Evolutionary conservation across 31 red algal genomes (phyloP), one percentile per base, ranked within the genome.

Genomic region (Bonnemaisonia californica): DNA sequence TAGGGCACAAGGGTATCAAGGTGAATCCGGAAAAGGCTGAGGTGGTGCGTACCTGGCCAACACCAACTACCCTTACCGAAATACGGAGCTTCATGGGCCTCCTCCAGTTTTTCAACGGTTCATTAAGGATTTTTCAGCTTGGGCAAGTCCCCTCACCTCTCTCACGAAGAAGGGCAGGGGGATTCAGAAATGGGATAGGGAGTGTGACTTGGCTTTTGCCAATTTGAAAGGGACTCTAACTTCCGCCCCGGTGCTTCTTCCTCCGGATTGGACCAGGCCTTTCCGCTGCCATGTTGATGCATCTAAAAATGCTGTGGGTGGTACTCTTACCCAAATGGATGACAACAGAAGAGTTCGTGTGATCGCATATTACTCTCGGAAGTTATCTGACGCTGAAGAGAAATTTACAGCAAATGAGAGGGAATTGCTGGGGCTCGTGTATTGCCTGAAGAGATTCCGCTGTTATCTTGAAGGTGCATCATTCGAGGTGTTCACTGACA

Each of bases 151-250:
- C 26, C 29, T 23, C 21, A 67, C 62, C 21, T n/a, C 26, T 28
- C 62, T 67, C 26, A 67, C 60, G 21, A 23, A 32, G 22, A 67
- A 67, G 62, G 62, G 45, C 9, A 51, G 45, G 9, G 45, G 45
- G 7, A 51, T 51, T 51, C 45, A 51, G 9, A 51, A 51, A 51
- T 51, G 45, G 45, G 45, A 51, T 51, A 51, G 16, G 7, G 9
- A 16, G 16, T 51, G 45, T 16, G 7, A 7, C 7, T 11, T 7
- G 45, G 45, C 45, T 16, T 51, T 51, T 51, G 45, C 7, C 9
- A 16, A 51, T 11, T 16, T 51, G 45, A 51, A 51, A 16, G 16
- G 7, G 45, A 51, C 7, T 16, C 45, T 51, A 16, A 7, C 16
- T 7, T 11, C 9, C 16, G 45, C 45, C 9, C 45, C 45, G 9